phyloP scores from a whole-genome alignment of 2,329 filamentous ascomycete genomes.

The Microthyrium microscopicum region DNA sequence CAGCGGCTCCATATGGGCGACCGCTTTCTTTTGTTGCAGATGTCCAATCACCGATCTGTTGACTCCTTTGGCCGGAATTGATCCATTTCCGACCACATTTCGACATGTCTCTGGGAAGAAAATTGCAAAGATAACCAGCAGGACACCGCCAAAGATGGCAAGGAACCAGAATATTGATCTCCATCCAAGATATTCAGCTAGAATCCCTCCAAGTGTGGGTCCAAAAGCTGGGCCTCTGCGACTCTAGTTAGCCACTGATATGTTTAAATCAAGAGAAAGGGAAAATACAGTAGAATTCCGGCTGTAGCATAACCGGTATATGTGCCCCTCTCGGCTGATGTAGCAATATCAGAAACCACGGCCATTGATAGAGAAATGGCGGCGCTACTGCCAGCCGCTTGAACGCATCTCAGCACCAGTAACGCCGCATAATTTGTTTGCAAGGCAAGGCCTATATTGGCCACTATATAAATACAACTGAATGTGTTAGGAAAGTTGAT shows the following conservation, averaged over 20 bases:
- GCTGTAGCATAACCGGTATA: conserved; percentile 18
- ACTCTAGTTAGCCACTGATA: conserved; percentile 15
- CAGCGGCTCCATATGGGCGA: conserved; percentile 2
- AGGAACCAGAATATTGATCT: conserved; percentile 26
- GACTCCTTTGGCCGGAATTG: conserved; percentile 8
- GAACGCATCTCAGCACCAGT: conserved; percentile 11
- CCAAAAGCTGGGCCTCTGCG: background rate
- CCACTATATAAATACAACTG: conserved; percentile 11
- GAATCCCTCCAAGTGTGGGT: conserved; percentile 6
- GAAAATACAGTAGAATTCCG: conserved; percentile 13
- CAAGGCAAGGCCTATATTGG: conserved; percentile 10
- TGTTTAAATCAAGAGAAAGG: conserved; percentile 14
- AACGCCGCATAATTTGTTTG: conserved; percentile 11
- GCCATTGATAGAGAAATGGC: conserved; percentile 19
- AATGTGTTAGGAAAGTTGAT: too few relatives aligned
- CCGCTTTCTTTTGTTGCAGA: conserved; percentile 2
- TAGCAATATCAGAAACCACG: conserved; percentile 21
- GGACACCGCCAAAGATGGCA: conserved; percentile 22
- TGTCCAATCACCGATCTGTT: conserved; percentile 6
- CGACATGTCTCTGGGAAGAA: conserved; percentile 26
- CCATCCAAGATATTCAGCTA: conserved; percentile 21
- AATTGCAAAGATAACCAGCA: conserved; percentile 17
- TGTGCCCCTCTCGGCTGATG: conserved; percentile 17
- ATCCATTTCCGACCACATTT: conserved; percentile 14
- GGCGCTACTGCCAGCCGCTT: conserved; percentile 16